Percentiles rank a stretch among this genome's conserved stretches.
Conservation (phyloP, 257 asterid genomes). For the Solanum peruvianum region DNA sequence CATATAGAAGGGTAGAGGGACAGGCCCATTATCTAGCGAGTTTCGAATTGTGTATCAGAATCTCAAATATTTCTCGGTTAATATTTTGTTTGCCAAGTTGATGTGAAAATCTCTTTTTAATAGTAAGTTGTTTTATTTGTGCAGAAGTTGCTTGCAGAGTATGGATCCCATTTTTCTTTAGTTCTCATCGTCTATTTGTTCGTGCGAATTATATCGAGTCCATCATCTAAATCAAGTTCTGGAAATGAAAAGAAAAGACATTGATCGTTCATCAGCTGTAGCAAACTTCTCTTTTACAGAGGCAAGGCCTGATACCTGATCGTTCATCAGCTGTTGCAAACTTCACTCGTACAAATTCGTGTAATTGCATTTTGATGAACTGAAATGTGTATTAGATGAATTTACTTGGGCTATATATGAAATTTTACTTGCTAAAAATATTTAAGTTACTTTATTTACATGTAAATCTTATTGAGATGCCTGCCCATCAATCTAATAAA, state of each 20-base stretch:
- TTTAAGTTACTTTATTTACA: background rate
- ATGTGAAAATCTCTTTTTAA: background rate
- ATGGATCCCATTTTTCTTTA: conserved; percentile 46
- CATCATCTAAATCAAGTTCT: conserved; percentile 12
- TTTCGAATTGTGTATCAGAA: background rate
- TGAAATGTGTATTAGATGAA: background rate
- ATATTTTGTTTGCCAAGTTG: background rate
- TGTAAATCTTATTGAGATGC: background rate
- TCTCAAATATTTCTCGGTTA: background rate
- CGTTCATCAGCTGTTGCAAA: background rate
- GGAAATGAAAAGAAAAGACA: background rate
- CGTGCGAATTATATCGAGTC: conserved; percentile 14
- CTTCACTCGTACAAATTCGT: background rate
- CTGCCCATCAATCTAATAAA: background rate
- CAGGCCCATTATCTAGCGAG: background rate
- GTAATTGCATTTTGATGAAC: background rate
- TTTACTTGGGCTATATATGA: background rate
- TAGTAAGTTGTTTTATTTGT: background rate
- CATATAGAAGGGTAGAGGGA: background rate
- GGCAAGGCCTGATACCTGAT: background rate
- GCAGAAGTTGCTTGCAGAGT: conserved; percentile 41
- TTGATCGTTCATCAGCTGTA: background rate
- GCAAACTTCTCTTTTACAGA: background rate
- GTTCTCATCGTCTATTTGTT: conserved; percentile 22
- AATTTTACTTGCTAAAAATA: background rate